Conservation (phyloP, 768 basidiomycete genomes). For the Mrakia gelida region DNA sequence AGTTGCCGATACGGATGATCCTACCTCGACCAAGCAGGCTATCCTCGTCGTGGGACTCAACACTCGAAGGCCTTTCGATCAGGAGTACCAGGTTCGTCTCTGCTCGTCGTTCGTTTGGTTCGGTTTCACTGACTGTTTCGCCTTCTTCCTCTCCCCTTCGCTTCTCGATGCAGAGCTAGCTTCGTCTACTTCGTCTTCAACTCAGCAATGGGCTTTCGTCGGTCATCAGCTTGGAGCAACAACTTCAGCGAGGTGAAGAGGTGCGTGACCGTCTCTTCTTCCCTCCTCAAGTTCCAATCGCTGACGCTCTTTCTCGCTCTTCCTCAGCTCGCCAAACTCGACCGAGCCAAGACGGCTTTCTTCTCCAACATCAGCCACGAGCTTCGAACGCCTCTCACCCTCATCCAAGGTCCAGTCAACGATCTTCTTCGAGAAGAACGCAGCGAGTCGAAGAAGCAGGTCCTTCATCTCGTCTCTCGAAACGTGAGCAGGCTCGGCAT, state of each 20-base stretch:
- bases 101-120: background rate
- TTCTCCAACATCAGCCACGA: background rate
- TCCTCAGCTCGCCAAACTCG: background rate
- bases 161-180: constrained; percentile 32
- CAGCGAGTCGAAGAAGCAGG: constrained; percentile 33
- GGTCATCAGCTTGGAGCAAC: constrained; percentile 38
- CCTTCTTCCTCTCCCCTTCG: background rate
- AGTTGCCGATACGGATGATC: constrained; percentile 12
- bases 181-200: constrained; percentile 36
- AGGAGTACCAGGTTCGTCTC: constrained; percentile 35
- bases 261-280: background rate
- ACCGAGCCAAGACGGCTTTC: background rate
- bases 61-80: constrained; percentile 38
- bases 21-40: background rate
- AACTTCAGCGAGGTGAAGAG: constrained; percentile 38
- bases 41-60: constrained; percentile 41
- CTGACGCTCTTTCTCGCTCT: background rate
- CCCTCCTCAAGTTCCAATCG: background rate
- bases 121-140: background rate
- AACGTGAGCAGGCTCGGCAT: constrained; percentile 46
- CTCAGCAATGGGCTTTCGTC: constrained; percentile 35
- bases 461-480: constrained; percentile 36
- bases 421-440: constrained; percentile 31
- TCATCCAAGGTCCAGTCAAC: constrained; percentile 39
- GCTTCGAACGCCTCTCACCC: constrained; percentile 41